phyloP scores from a whole-genome alignment of 106 monocot species.

The Xerophyta viscosa region DNA sequence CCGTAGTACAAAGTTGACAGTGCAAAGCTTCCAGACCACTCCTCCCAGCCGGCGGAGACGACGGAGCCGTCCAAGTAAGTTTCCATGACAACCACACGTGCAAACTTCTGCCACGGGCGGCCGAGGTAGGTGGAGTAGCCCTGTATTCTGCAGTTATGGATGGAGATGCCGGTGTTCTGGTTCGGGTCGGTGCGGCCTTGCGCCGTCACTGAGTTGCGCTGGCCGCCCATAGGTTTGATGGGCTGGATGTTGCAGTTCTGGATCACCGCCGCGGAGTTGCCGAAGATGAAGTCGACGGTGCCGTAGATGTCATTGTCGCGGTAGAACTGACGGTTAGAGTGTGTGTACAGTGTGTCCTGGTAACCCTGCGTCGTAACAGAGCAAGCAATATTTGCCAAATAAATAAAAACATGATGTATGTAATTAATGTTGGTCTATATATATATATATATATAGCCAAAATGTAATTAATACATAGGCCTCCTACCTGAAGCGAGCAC shows the following conservation, averaged over 20 bases:
- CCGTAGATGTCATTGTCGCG: slow-evolving; percentile 61
- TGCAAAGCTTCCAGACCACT: slow-evolving; percentile 52
- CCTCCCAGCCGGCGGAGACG: slow-evolving; percentile 46
- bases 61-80: slow-evolving; percentile 35
- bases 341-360: slow-evolving; percentile 78
- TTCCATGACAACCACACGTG: slow-evolving; percentile 55
- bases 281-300: slow-evolving; percentile 89
- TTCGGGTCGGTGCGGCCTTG: slow-evolving; percentile 68
- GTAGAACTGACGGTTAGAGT: slow-evolving; percentile 76
- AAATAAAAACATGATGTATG: no score
- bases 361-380: slow-evolving; percentile 81
- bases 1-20: slow-evolving; percentile 58
- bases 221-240: slow-evolving; percentile 25
- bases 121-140: slow-evolving; percentile 57
- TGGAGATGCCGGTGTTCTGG: slow-evolving; percentile 72
- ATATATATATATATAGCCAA: no score
- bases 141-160: slow-evolving; percentile 37
- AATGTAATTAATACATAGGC: no score
- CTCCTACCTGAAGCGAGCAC: no score
- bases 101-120: slow-evolving; percentile 72
- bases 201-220: slow-evolving; percentile 56
- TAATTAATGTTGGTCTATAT: no score
- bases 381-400: no score
- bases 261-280: slow-evolving; percentile 70
- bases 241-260: slow-evolving; percentile 45